Conservation (phyloP, 106 monocot species). For the Acorus calamus region DNA sequence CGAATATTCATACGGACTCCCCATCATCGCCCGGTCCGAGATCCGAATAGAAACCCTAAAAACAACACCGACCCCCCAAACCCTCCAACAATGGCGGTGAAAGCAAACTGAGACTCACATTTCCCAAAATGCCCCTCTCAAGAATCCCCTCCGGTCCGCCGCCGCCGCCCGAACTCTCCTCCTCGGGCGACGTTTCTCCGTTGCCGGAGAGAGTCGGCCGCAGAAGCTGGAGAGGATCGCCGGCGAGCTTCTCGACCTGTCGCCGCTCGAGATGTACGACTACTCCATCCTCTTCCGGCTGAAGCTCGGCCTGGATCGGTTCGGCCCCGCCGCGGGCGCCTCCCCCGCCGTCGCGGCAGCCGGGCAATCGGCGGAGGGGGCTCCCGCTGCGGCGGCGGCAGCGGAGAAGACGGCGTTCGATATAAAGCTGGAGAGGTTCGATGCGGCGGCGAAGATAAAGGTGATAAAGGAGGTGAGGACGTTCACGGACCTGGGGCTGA, state of each 20-base stretch:
- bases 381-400: conserved; percentile 21
- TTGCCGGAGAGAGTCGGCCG: conserved; percentile 18
- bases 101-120: no score
- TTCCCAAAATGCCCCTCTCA: conserved; percentile 26
- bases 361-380: conserved; percentile 1
- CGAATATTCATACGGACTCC: no score
- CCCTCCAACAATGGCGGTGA: no score
- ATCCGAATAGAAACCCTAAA: no score
- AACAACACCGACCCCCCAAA: no score
- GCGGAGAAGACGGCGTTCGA: conserved; percentile 88
- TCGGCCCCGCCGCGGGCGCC: conserved; percentile 12
- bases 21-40: no score
- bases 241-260: conserved; percentile 66
- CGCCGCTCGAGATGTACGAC: conserved; percentile 56
- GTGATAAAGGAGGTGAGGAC: conserved; percentile 91
- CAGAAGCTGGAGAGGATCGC: conserved; percentile 83
- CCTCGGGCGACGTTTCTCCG: background rate
- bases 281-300: conserved; percentile 79
- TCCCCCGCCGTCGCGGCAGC: background rate
- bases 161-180: conserved; percentile 13
- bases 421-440: conserved; percentile 84
- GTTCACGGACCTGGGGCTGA: conserved; percentile 78
- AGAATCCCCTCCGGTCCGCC: conserved; percentile 15
- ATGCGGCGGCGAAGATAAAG: conserved; percentile 75
- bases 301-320: conserved; percentile 64